Evolutionary conservation across 2,329 filamentous ascomycete genomes (phyloP), one percentile per base, ranked within the genome.

Genomic region (Lachnellula arida): DNA sequence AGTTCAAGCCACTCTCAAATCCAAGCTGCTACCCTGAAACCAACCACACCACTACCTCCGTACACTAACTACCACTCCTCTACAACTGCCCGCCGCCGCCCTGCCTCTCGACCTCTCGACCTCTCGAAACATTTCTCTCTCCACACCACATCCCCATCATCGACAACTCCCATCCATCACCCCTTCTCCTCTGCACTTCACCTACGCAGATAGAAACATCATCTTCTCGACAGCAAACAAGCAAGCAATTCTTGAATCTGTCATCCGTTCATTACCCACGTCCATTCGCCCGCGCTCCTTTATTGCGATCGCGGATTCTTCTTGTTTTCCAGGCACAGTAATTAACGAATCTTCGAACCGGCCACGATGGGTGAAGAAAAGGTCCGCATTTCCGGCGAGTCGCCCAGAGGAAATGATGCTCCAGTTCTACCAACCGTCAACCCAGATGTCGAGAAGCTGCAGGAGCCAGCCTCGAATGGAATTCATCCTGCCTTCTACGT

Each of bases 391-490:
- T 96, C 91, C 47, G 88, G 88, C 73, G 92, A 96, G 73, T 78
- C 81, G 67, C 77, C 82, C 55, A 82, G 87, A 73, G 67, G 74
- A 52, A 81, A 76, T 61, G 76, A 76, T 63, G 75, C 75, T 68
- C 83, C 79, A 44, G 79, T 91, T 56, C 80, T 97, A 70, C 92
- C 92, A 32, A 91, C 87, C 11, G 82, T 89, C 72, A 96, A 93
- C 72, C 88, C 66, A 37, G 54, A 59, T 25, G 47, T 58, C n/a
- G 85, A 92, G 72, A 93, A 92, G 79, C 68, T 81, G 56, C 52
- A 60, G 56, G 81, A 87, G 69, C 64, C 91, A 35, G 54, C 61
- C 37, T 62, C 61, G 39, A 60, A 56, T 42, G 62, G 66, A 14
- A 57, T 71, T 87, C 92, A 57, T 84, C 88, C 68, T 37, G 62